Evolutionary conservation across 495 filamentous ascomycete genomes (phyloP), one percentile per base, ranked within the genome.

Genomic region (Lasiosphaeris hirsuta): DNA sequence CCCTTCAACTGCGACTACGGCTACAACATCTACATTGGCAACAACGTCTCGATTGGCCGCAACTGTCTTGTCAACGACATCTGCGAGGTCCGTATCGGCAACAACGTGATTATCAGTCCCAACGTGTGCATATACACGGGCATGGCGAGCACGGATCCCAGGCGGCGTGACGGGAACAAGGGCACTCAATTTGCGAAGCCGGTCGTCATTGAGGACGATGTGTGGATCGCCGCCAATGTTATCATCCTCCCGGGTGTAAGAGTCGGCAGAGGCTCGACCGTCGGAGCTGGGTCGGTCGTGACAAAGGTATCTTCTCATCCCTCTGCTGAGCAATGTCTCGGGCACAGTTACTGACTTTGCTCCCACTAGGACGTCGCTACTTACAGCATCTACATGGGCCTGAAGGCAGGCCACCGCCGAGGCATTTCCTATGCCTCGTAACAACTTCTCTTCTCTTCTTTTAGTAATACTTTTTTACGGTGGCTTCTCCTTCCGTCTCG

Each of bases 1-100:
- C 93, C 94, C 10, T 97, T 98, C 69, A 86, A 78, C 37, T 97
- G 94, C 70, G 91, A 96, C 64, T 98, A 97, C 65, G 94, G 94
- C 2, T 96, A 96, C 66, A 97, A 98, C 64, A 88, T 97, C 61
- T 80, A 81, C 38, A 86, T 98, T 59, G 94, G 89, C 18, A 88
- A 92, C 63, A 86, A 94, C 64, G 90, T 94, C 7, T 82, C 86
- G 59, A 92, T 98, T 57, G 89, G 88, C 9, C 81, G 89, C 45
- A 90, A 92, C 61, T 97, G 94, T 67, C 83, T 86, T 10, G 89
- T 98, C 64, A 82, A 92, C 49, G 94, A 98, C 64, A 86, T 90
- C 36, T 78, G 76, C 68, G 73, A 84, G 64, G 75, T 86, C 19
- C 84, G 75, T 14, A 90, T 98, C 61, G 92, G 94, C 1, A 84